Evolutionary conservation across 306 rosid species (phyloP).

Genomic region (Medicago lupulina): DNA sequence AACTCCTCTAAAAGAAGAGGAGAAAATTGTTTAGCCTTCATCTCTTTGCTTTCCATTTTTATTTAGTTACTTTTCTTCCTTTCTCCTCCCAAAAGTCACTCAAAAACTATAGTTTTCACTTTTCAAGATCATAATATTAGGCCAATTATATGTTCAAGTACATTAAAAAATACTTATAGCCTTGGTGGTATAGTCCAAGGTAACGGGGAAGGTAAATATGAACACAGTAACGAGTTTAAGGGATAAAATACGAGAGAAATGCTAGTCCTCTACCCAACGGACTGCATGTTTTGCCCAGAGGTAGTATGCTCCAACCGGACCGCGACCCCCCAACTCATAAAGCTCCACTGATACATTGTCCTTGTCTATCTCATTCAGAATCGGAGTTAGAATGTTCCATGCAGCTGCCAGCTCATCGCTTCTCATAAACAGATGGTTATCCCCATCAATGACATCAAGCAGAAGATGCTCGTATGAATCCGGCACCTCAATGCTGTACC

Average conservation of each 20-base stretch:
- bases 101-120: neutral
- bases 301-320: slow-evolving; percentile 87
- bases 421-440: slow-evolving; percentile 86
- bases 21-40: neutral
- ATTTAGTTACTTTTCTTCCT: neutral
- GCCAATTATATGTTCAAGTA: neutral
- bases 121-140: slow-evolving; percentile 23
- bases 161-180: slow-evolving; percentile 4
- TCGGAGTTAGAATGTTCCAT: slow-evolving; percentile 78
- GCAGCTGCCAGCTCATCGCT: slow-evolving; percentile 84
- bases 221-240: slow-evolving; percentile 5
- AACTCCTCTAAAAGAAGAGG: neutral
- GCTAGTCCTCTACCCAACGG: slow-evolving; percentile 78
- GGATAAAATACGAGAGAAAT: neutral
- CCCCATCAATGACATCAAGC: slow-evolving; percentile 83
- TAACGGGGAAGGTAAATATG: neutral
- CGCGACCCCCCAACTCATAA: slow-evolving; percentile 83
- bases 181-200: neutral
- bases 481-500: slow-evolving; percentile 85
- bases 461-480: slow-evolving; percentile 93
- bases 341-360: slow-evolving; percentile 71
- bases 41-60: neutral
- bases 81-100: slow-evolving; percentile 1
- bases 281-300: slow-evolving; percentile 89
- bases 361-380: slow-evolving; percentile 76